phyloP scores from a whole-genome alignment of 192 early-diverging fungal genomes.

The Gonapodya prolifera region DNA sequence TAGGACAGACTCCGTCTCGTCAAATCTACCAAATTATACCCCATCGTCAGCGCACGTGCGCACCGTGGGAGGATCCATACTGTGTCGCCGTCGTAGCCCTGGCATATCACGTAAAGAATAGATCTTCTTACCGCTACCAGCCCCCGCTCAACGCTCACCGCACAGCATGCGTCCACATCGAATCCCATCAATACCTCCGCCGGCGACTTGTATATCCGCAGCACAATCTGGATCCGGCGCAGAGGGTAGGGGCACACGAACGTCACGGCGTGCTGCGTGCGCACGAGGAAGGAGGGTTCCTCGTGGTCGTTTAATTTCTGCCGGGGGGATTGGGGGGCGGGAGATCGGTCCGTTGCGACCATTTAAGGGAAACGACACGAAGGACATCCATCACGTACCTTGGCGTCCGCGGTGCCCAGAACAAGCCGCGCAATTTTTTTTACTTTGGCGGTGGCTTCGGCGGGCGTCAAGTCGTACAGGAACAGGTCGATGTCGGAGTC shows the following conservation, averaged over 20 bases:
- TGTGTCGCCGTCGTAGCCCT: slow-evolving; percentile 11
- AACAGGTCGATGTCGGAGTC: slow-evolving; percentile 19
- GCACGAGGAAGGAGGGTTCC: background rate
- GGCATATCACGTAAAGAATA: background rate
- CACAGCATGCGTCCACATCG: slow-evolving; percentile 13
- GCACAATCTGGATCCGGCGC: slow-evolving; percentile 17
- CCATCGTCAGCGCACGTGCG: slow-evolving; percentile 8
- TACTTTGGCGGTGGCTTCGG: slow-evolving; percentile 6
- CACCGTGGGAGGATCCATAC: slow-evolving; percentile 8
- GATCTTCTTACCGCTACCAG: background rate
- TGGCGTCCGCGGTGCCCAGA: background rate
- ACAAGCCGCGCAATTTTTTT: background rate
- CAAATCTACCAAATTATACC: slow-evolving; percentile 14
- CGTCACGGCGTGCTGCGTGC: slow-evolving; percentile 6
- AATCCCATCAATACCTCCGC: slow-evolving; percentile 20
- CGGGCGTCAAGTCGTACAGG: slow-evolving; percentile 11
- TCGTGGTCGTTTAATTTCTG: background rate
- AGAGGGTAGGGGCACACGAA: slow-evolving; percentile 14
- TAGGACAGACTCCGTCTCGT: slow-evolving; percentile 15
- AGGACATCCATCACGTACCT: background rate
- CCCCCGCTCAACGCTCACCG: background rate
- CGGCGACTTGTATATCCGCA: slow-evolving; percentile 18
- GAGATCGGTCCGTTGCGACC: background rate
- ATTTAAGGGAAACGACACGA: background rate
- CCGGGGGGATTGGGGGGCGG: background rate